These are phyloP conservation scores for Suhomyces tanzawaensis DNA, from an alignment of 805 yeast species.

Conservation along the genomic window DNA sequence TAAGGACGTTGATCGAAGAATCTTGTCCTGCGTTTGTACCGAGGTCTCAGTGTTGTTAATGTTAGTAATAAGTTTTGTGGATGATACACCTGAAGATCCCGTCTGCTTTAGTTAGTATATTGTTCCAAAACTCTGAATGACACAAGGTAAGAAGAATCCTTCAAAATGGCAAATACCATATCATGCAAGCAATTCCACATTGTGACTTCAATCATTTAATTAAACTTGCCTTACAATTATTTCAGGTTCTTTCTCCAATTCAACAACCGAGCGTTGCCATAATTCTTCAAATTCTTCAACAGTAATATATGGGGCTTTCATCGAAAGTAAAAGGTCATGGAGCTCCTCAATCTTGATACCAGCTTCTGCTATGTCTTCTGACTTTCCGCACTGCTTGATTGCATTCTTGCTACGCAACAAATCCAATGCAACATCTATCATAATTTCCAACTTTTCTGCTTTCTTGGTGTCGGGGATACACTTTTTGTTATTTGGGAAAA, in stretches of 20 bases:
- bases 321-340: conserved; percentile 47
- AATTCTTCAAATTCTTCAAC: conserved; percentile 70
- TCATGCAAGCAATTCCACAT: too few relatives aligned
- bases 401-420: conserved; percentile 70
- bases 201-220: background rate
- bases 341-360: conserved; percentile 52
- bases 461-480: conserved; percentile 77
- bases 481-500: conserved; percentile 44
- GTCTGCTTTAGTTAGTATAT: conserved; percentile 13
- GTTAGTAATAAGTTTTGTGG: conserved; percentile 18
- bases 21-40: conserved; percentile 44
- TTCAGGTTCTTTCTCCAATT: conserved; percentile 65
- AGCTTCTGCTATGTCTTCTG: conserved; percentile 42
- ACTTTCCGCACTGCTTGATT: conserved; percentile 54
- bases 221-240: conserved; percentile 76
- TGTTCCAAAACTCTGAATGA: too few relatives aligned
- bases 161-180: too few relatives aligned
- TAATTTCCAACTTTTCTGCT: conserved; percentile 61
- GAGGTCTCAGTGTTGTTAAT: conserved; percentile 38
- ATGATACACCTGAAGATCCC: conserved; percentile 14
- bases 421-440: conserved; percentile 65
- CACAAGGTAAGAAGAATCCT: too few relatives aligned
- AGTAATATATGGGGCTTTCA: conserved; percentile 47
- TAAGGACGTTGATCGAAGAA: conserved; percentile 74
- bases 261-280: conserved; percentile 64